A percentile compares a stretch with the other conserved stretches of the same genome.
Evolutionary conservation across 257 asterid species (phyloP).

Genomic region (Fraxinus excelsior): DNA sequence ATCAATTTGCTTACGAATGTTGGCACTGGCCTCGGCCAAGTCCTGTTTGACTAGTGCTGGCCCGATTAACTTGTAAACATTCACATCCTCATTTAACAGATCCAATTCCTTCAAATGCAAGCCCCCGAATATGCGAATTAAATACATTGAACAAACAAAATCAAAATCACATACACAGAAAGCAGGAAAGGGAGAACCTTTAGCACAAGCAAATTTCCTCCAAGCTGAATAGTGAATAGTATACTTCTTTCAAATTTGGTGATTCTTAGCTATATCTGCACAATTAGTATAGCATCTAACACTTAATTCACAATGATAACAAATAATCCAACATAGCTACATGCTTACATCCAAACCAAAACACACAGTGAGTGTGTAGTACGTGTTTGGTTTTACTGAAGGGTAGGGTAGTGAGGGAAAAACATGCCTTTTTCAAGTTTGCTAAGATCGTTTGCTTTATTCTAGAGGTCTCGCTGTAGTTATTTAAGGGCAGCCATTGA

Average conservation of each 20-base stretch:
- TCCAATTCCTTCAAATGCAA: constrained; percentile 65
- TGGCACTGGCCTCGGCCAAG: constrained; percentile 92
- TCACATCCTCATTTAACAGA: constrained; percentile 81
- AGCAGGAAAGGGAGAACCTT: constrained; percentile 42
- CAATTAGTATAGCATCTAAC: not conserved
- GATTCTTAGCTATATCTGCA: constrained; percentile 79
- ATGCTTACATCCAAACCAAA: not conserved
- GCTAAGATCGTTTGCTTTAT: constrained; percentile 57
- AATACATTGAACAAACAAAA: not conserved
- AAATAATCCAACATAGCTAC: too few species aligned
- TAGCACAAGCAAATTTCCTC: constrained; percentile 91
- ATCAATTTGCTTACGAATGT: constrained; percentile 87
- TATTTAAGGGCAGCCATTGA: constrained; percentile 56
- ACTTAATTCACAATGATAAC: not conserved
- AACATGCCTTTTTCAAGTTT: constrained; percentile 59
- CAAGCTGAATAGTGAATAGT: constrained; percentile 94
- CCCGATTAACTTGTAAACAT: constrained; percentile 90
- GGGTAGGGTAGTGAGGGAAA: not conserved
- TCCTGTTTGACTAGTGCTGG: constrained; percentile 95
- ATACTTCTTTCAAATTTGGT: constrained; percentile 79
- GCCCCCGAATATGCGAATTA: not conserved
- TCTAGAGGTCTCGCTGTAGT: constrained; percentile 82
- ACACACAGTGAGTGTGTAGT: not conserved
- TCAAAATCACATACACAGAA: not conserved
- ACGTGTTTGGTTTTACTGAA: constrained; percentile 32